Evolutionary conservation across 2,329 filamentous ascomycete genomes (phyloP), one percentile per base, ranked within the genome.

Genomic region (Exophiala aquamarina): DNA sequence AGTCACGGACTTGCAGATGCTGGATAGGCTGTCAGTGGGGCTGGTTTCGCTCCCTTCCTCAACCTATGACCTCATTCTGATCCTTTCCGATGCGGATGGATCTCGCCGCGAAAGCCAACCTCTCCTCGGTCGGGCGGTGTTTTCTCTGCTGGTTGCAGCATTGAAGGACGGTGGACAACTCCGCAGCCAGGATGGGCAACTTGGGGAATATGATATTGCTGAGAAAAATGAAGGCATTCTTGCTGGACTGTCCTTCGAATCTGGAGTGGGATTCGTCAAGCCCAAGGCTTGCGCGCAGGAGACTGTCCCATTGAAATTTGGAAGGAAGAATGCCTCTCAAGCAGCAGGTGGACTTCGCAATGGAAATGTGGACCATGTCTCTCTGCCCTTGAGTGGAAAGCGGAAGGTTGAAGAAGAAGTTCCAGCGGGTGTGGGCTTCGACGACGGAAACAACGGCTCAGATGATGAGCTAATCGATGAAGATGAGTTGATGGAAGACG

Each of bases 391-490:
- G 11, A 70, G 71, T 62, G 62, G 71, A 60, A 66, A 74, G 67
- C 59, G 67, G 59, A 70, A 67, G 62, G 65, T 60, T 52, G 52
- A 59, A 43, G 48, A 60, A 46, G 61, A 65, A 65, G 23, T 71
- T 53, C 76, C 79, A 13, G 70, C 75, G 38, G 82, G 81, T 15
- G 81, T 88, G 10, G 84, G 83, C 26, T 86, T 86, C 56, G 79
- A 87, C 29, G 83, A 86, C 60, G 79, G 84, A 52, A 77, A 75
- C 55, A 76, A 75, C 34, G 73, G 79, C 45, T 79, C 78, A 36
- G 86, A 90, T 59, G 89, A 94, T 55, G 91, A 94, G 45, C 70
- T 95, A 44, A 93, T 98, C 58, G 90, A 97, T 63, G 93, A 97
- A 67, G 86, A 96, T 61, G 84, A 83, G 8, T 75, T 98, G 23